Evolutionary conservation across 2,329 filamentous ascomycete genomes (phyloP).

Genomic region (Sclerotinia trifoliorum): DNA sequence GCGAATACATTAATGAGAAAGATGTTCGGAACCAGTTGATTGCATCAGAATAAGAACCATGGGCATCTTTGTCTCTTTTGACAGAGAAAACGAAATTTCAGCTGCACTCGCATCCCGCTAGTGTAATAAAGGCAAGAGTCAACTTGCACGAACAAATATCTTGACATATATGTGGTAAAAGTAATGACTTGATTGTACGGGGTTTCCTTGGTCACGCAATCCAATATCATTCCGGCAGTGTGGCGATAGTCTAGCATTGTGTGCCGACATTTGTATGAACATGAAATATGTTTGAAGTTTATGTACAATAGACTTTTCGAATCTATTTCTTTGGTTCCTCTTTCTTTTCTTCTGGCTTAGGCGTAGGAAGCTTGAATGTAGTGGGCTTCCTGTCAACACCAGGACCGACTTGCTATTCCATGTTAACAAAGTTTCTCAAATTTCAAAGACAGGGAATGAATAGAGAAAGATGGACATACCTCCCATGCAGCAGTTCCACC

Average conservation of each 20-base stretch:
- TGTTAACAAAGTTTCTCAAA: constrained; percentile 26
- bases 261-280: not conserved
- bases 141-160: not conserved
- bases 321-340: constrained; percentile 87
- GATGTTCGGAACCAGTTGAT: not conserved
- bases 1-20: not conserved
- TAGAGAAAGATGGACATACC: constrained; percentile 50
- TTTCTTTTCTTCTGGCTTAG: constrained; percentile 90
- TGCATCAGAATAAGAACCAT: not conserved
- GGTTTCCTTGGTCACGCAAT: not conserved
- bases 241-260: constrained; percentile 4
- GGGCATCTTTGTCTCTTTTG: no score
- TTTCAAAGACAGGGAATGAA: constrained; percentile 32
- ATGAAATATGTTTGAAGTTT: constrained; percentile 26
- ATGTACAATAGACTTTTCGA: constrained; percentile 35
- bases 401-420: constrained; percentile 63
- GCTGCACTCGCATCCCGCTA: not conserved
- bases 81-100: not conserved
- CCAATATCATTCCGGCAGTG: not conserved
- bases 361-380: constrained; percentile 88
- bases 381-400: constrained; percentile 80
- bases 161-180: not conserved
- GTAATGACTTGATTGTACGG: not conserved
- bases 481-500: constrained; percentile 76
- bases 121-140: not conserved